Percentiles rank a stretch among this genome's conserved stretches.
Evolutionary conservation across 1,284 basidiomycete genomes (phyloP).

Genomic region (Puccinia polysora): DNA sequence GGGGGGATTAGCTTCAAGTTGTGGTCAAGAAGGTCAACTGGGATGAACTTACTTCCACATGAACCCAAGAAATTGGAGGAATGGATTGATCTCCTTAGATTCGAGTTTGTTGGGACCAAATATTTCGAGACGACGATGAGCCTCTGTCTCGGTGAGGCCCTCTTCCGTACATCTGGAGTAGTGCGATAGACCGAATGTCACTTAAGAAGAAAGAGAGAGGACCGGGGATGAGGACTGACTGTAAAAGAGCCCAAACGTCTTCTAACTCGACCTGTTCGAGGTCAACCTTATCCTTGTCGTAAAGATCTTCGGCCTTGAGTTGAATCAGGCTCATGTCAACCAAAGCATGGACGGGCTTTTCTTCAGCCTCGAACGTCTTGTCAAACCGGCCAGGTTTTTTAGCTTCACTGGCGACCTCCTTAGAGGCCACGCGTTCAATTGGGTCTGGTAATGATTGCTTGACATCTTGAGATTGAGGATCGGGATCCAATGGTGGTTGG

Average conservation of each 20-base stretch:
- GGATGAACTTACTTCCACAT: constrained; percentile 47
- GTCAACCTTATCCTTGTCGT: constrained; percentile 98
- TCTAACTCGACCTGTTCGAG: constrained; percentile 93
- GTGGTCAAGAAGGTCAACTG: neutral
- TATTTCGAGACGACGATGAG: constrained; percentile 74
- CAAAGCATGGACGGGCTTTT: constrained; percentile 50
- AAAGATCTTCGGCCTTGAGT: constrained; percentile 87
- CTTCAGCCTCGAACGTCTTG: constrained; percentile 36
- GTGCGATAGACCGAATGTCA: too few species aligned
- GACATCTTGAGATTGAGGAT: neutral
- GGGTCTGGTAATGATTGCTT: constrained; percentile 2
- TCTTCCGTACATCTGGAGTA: constrained; percentile 51
- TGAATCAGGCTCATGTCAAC: constrained; percentile 62
- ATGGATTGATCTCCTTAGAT: constrained; percentile 75
- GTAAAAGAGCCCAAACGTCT: constrained; percentile 91
- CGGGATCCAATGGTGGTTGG: too few species aligned
- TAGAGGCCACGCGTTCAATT: neutral
- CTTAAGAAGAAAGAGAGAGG: neutral
- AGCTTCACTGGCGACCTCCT: constrained; percentile 26
- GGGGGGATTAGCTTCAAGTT: neutral
- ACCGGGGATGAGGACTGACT: constrained; percentile 60
- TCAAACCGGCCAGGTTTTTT: constrained; percentile 46
- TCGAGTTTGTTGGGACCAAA: constrained; percentile 97
- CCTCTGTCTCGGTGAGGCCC: constrained; percentile 73
- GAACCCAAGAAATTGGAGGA: constrained; percentile 60